Evolutionary conservation across 495 filamentous ascomycete genomes (phyloP).

Genomic region (Pyronema domesticum): DNA sequence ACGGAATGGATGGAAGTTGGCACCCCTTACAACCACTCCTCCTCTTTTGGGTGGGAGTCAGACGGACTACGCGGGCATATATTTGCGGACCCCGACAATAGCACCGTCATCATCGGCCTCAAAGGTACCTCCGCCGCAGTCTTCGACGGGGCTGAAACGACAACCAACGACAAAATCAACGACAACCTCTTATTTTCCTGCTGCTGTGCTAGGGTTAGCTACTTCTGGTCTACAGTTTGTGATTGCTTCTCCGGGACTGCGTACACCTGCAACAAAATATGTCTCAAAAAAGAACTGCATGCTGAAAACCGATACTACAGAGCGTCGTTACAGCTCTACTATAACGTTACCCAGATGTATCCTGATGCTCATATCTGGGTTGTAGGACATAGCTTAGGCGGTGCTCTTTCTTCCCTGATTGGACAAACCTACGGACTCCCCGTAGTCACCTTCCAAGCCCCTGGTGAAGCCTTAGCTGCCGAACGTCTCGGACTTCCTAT

Average conservation of each 20-base stretch:
- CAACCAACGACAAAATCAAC: conserved; percentile 91
- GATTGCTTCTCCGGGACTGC: conserved; percentile 61
- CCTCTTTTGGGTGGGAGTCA: conserved; percentile 75
- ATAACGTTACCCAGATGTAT: conserved; percentile 79
- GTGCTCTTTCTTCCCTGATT: conserved; percentile 65
- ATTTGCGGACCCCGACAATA: conserved; percentile 69
- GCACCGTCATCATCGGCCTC: conserved; percentile 73
- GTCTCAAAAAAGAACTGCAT: conserved; percentile 52
- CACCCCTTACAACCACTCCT: conserved; percentile 60
- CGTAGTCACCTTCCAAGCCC: conserved; percentile 73
- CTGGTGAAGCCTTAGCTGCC: conserved; percentile 75
- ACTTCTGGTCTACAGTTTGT: conserved; percentile 78
- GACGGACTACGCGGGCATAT: conserved; percentile 88
- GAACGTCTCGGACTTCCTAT: conserved; percentile 68
- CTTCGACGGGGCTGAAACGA: conserved; percentile 87
- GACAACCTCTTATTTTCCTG: conserved; percentile 97
- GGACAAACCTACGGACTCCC: conserved; percentile 83
- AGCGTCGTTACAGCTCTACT: conserved; percentile 69
- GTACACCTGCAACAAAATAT: conserved; percentile 81
- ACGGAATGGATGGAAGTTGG: conserved; percentile 78
- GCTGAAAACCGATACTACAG: conserved; percentile 82
- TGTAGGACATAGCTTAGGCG: conserved; percentile 76
- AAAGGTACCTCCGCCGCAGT: conserved; percentile 84
- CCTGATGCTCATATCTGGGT: conserved; percentile 76
- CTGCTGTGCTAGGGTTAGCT: conserved; percentile 85